Evolutionary conservation across 2,329 filamentous ascomycete species (phyloP), one percentile per base, ranked within the genome.

Genomic region (Penicillium sp.): DNA sequence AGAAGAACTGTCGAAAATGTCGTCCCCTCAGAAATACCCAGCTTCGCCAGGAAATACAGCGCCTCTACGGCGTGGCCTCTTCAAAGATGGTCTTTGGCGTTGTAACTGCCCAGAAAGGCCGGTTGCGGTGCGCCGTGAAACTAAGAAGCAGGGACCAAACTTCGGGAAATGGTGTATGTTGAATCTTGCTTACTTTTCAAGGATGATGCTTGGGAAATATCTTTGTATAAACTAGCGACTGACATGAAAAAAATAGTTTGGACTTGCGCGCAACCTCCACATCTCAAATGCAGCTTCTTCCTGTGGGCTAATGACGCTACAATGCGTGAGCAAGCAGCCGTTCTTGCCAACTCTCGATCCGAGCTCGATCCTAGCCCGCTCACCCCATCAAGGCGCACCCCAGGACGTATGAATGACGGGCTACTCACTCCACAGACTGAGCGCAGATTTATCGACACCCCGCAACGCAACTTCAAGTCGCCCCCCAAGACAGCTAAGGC

Each of bases 271-370:
- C 78, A 79, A 63, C 72, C 75, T 35, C 73, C 77, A 52, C 66
- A 73, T 3, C 73, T 79, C 45, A 74, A 78, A 41, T 88, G 85
- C 66, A 76, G 74, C 6, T 87, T 87, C 75, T 88, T 87, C 57
- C 75, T 87, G 0, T 88, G 84, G 85, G 78, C 81, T 15, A 79
- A 82, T 53, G 82, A 86, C 54, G 85, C 85, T 15, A 78, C 82
- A 61, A 61, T 73, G n/a, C 75, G 85, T 21, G 82, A 84, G 68
- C 78, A 80, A 58, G 71, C 71, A 12, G 77, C 78, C 23, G 70
- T 84, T 6, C 66, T 82, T 59, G 78, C 73, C 60, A 83, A 82
- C 61, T 78, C 80, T 25, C 72, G 75, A 52, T 79, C 77, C 2
- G 82, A 85, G 63, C 70, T 75, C 4, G 57, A 63, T 15, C 52